phyloP scores from a whole-genome alignment of 306 rosid genomes.

The Rosa persica region DNA sequence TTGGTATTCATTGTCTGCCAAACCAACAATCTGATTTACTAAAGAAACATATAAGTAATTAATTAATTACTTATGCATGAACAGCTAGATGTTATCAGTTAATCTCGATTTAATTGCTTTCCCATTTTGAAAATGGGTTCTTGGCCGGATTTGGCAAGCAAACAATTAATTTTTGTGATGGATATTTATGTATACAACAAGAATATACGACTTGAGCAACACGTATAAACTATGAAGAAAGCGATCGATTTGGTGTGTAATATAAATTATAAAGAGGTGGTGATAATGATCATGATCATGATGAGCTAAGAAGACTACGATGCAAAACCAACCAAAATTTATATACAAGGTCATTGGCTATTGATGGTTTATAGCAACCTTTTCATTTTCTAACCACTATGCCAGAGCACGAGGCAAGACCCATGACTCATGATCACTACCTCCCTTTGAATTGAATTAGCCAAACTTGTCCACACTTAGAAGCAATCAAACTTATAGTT shows the following conservation, averaged over 20 bases:
- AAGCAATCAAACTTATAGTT: conserved; percentile 38
- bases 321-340: conserved; percentile 42
- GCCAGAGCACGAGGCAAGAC: conserved; percentile 35
- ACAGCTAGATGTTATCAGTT: not conserved
- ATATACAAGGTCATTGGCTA: conserved; percentile 10
- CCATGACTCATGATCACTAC: conserved; percentile 33
- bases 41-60: not conserved
- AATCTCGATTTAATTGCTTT: not conserved
- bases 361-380: conserved; percentile 24
- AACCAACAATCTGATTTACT: not conserved
- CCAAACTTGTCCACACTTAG: conserved; percentile 38
- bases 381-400: conserved; percentile 40
- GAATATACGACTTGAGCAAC: conserved; percentile 24
- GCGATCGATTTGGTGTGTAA: conserved; percentile 47
- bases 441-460: conserved; percentile 19
- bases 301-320: conserved; percentile 42
- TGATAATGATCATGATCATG: conserved; percentile 25
- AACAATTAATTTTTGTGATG: conserved; percentile 31
- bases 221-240: conserved; percentile 41
- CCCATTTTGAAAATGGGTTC: conserved; percentile 5
- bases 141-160: conserved; percentile 47
- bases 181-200: conserved; percentile 12
- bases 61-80: not conserved
- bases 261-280: conserved; percentile 10
- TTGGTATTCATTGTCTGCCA: conserved; percentile 3